phyloP scores from a whole-genome alignment of 2,329 filamentous ascomycete genomes.

The Hypoxylon sp. region DNA sequence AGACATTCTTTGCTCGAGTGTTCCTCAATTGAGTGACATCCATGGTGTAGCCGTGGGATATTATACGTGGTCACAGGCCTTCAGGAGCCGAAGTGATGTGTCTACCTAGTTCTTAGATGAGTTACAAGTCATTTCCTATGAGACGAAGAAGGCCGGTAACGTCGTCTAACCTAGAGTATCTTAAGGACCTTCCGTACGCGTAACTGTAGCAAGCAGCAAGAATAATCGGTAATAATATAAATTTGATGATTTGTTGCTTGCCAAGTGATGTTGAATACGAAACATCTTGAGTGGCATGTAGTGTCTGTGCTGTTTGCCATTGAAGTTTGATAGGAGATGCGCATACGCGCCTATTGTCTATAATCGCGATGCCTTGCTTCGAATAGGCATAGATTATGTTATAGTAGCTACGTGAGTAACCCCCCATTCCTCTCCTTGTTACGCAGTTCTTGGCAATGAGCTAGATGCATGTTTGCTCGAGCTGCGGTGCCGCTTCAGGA shows the following conservation, averaged over 20 bases:
- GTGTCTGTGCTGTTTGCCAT: neutral
- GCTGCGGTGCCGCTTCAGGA: conserved; percentile 1
- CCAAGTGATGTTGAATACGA: neutral
- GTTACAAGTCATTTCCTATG: neutral
- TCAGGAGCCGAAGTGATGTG: neutral
- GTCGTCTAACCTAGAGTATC: too few relatives aligned
- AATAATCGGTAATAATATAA: neutral
- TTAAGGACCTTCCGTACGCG: neutral
- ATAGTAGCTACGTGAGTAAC: neutral
- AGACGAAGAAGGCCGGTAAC: neutral
- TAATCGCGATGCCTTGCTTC: neutral
- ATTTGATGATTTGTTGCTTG: neutral
- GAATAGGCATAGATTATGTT: neutral
- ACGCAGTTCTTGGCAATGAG: neutral
- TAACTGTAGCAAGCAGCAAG: neutral
- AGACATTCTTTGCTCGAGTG: neutral
- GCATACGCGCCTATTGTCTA: neutral
- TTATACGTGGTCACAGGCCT: neutral
- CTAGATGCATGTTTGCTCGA: conserved; percentile 2
- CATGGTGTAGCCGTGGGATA: neutral
- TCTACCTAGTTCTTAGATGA: neutral
- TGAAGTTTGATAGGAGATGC: neutral
- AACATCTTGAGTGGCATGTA: neutral
- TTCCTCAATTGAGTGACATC: neutral
- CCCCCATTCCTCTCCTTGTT: neutral